Evolutionary conservation across 768 basidiomycete species (phyloP).

Genomic region (Naganishia friedmannii): DNA sequence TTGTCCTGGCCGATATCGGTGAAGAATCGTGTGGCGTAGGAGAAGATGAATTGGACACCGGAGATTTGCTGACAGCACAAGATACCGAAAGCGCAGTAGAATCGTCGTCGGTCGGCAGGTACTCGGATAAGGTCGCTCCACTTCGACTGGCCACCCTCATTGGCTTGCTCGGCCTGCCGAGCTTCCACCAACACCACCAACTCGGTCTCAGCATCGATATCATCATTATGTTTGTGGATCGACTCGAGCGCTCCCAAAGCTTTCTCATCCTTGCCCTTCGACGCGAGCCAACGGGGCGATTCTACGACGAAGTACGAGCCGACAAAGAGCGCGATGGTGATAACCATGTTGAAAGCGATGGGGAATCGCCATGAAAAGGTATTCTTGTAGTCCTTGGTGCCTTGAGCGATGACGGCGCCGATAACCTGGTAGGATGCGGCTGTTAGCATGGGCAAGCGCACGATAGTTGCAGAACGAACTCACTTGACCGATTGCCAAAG

Average conservation of each 20-base stretch:
- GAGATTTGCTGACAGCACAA: conserved; percentile 50
- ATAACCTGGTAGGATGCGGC: conserved; percentile 32
- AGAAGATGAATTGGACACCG: conserved; percentile 51
- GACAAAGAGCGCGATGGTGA: conserved; percentile 40
- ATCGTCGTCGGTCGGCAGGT: conserved; percentile 44
- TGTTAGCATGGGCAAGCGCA: neutral
- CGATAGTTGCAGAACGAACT: neutral
- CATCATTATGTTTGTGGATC: conserved; percentile 43
- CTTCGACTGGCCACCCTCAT: conserved; percentile 37
- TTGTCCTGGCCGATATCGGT: conserved; percentile 42
- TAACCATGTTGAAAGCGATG: conserved; percentile 49
- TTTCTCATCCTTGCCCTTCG: conserved; percentile 45
- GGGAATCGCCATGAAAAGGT: conserved; percentile 44
- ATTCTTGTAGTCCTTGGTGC: conserved; percentile 35
- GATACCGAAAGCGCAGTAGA: conserved; percentile 50
- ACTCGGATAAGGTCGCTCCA: conserved; percentile 46
- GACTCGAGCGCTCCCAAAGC: conserved; percentile 41
- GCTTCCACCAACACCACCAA: conserved; percentile 43
- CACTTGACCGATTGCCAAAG: conserved; percentile 50
- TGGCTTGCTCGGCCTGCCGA: conserved; percentile 40
- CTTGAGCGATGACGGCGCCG: conserved; percentile 50
- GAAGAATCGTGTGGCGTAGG: conserved; percentile 42
- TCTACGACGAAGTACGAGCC: conserved; percentile 46
- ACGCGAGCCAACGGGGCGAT: conserved; percentile 49
- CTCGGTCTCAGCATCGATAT: conserved; percentile 42